A percentile compares a stretch with the other conserved stretches of the same genome.
phyloP scores from a whole-genome alignment of 495 filamentous ascomycete species.

The Trichocladium antarcticum region DNA sequence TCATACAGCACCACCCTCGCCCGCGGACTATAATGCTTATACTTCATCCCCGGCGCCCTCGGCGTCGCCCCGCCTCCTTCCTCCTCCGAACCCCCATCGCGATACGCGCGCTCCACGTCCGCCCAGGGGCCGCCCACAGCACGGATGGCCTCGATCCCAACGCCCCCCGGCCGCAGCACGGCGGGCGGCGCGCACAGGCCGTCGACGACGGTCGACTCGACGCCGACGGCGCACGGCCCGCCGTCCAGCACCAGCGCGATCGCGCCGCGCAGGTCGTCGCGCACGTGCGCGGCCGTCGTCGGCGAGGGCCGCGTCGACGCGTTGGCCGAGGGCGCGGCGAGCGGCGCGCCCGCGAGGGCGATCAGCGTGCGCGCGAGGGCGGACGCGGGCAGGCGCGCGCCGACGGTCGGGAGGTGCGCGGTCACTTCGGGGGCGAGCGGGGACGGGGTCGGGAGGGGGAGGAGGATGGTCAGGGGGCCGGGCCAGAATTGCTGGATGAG shows the following conservation, averaged over 20 bases:
- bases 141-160: constrained; percentile 75
- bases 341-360: constrained; percentile 56
- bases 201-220: constrained; percentile 95
- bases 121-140: constrained; percentile 75
- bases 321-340: constrained; percentile 94
- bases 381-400: constrained; percentile 76
- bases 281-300: constrained; percentile 79
- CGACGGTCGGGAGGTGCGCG: constrained; percentile 71
- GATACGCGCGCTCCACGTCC: constrained; percentile 59
- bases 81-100: constrained; percentile 44
- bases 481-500: constrained; percentile 86
- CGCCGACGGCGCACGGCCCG: constrained; percentile 71
- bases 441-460: not conserved
- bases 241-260: constrained; percentile 88
- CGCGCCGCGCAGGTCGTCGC: constrained; percentile 70
- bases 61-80: constrained; percentile 44
- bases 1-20: constrained; percentile 81
- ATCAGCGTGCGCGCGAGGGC: constrained; percentile 80
- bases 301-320: constrained; percentile 85
- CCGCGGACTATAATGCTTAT: constrained; percentile 91
- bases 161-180: constrained; percentile 77
- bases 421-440: constrained; percentile 75
- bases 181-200: constrained; percentile 69
- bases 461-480: constrained; percentile 67
- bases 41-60: constrained; percentile 95